Base-by-base conservation (phyloP, 345 rosid genomes). In the Brassica nigra region DNA sequence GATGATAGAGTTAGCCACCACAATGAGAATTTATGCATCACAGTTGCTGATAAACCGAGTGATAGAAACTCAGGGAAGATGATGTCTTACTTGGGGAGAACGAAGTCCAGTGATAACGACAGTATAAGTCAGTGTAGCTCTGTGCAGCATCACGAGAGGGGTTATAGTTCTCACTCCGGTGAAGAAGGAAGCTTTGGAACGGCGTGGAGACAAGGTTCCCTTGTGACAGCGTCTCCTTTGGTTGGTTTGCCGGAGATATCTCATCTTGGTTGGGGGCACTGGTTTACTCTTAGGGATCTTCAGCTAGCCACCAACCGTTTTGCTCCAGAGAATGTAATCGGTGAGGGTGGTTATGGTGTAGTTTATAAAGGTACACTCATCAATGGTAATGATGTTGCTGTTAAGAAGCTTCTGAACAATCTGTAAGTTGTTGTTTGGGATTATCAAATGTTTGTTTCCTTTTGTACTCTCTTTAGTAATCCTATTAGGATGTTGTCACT, bases 191-290 rank as follows among this genome's bases (percentile, higher is more conserved):
- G 91, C 84, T 92, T 90, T 16, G 98, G 99, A 33, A 68, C 79
- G 0, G 80, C 80, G 58, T 79, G 85, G 77, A 93, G 86, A 86
- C 90, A 86, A 79, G 87, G 95, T 70, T 95, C 98, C 23, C 90
- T 78, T 42, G 93, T 89, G 55, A 88, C 93, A 3, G 92, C 98
- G 27, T 95, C 98, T 68, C 99, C 93, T 66, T 86, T 93, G 81
- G 77, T 95, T 78, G 99, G 98, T 74, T 82, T 95, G 88, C 98
- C 99, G 5, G 98, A 91, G 76, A 69, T 87, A 81, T 95, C 99
- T 9, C 99, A 91, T 78, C 98, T 95, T 77, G 99, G 99, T 29
- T 95, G 99, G 99, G 99, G 99, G 47, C 98, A 93, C 80, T 93
- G 98, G 97, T 95, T 93, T 84, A 95, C 99, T 67, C 98, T 93